Conservation (phyloP, 305 asterid species). For the Plantago rigida region DNA sequence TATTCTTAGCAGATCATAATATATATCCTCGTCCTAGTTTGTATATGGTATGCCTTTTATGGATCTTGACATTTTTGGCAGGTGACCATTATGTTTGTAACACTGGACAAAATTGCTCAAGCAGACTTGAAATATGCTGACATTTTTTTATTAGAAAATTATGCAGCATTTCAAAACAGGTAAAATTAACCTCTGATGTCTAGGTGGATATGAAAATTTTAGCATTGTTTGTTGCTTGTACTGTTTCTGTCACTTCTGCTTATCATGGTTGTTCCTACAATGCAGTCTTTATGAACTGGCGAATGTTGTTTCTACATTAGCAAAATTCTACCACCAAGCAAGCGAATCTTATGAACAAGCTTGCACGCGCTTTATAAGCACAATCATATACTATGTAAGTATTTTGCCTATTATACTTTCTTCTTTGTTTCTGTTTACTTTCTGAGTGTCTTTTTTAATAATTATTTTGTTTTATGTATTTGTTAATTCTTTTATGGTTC, state of each 20-base stretch:
- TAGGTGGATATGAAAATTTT: neutral
- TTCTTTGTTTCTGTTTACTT: constrained; percentile 14
- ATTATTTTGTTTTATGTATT: neutral
- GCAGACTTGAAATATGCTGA: constrained; percentile 79
- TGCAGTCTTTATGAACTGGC: constrained; percentile 97
- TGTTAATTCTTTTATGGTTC: too few relatives aligned
- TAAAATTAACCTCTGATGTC: constrained; percentile 25
- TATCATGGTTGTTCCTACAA: constrained; percentile 30
- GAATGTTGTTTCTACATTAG: constrained; percentile 88
- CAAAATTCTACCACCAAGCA: constrained; percentile 97
- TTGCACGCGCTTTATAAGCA: constrained; percentile 75
- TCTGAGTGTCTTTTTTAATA: constrained; percentile 9
- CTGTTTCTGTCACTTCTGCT: constrained; percentile 16
- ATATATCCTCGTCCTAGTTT: constrained; percentile 13
- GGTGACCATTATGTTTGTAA: constrained; percentile 93
- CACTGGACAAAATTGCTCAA: constrained; percentile 90
- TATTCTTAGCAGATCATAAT: constrained; percentile 13
- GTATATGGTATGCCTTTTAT: constrained; percentile 16
- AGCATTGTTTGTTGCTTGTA: constrained; percentile 12
- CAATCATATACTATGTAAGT: constrained; percentile 78
- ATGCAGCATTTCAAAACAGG: constrained; percentile 99
- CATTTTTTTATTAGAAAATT: constrained; percentile 85
- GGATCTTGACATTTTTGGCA: constrained; percentile 41
- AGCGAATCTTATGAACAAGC: constrained; percentile 97
- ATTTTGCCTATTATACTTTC: constrained; percentile 20